phyloP scores from a whole-genome alignment of 352 stramenopile species.

The Phytophthora colocasiae region DNA sequence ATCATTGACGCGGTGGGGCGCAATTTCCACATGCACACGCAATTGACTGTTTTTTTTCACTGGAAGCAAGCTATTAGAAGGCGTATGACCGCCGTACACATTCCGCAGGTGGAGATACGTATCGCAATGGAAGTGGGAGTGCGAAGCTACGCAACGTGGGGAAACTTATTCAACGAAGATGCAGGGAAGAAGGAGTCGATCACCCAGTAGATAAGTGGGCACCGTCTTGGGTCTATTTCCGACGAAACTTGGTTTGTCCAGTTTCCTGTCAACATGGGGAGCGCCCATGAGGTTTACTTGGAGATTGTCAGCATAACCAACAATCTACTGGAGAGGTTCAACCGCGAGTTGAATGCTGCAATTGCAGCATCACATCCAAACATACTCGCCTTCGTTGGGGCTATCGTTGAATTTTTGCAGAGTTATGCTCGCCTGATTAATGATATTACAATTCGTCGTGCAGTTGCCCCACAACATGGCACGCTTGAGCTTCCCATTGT shows the following conservation, averaged over 20 bases:
- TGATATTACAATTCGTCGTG: background rate
- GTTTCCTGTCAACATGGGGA: constrained; percentile 1
- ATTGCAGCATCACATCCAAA: background rate
- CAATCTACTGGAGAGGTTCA: constrained; percentile 6
- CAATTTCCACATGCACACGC: constrained; percentile 23
- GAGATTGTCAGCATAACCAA: background rate
- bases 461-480: background rate
- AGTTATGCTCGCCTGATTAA: background rate
- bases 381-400: background rate
- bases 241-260: background rate
- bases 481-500: too few relatives aligned
- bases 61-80: constrained; percentile 10
- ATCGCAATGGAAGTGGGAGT: constrained; percentile 4
- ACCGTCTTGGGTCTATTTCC: background rate
- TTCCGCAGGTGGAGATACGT: background rate
- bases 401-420: background rate
- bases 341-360: constrained; percentile 1
- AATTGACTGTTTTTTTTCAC: constrained; percentile 22
- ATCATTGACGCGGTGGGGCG: constrained; percentile 15
- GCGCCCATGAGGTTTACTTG: background rate
- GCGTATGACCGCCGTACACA: background rate
- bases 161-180: background rate
- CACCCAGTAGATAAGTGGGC: background rate
- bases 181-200: background rate
- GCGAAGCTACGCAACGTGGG: background rate